These are phyloP conservation scores for Boletus reticuloceps DNA, from an alignment of 768 basidiomycete genomes.

Conservation along the genomic window DNA sequence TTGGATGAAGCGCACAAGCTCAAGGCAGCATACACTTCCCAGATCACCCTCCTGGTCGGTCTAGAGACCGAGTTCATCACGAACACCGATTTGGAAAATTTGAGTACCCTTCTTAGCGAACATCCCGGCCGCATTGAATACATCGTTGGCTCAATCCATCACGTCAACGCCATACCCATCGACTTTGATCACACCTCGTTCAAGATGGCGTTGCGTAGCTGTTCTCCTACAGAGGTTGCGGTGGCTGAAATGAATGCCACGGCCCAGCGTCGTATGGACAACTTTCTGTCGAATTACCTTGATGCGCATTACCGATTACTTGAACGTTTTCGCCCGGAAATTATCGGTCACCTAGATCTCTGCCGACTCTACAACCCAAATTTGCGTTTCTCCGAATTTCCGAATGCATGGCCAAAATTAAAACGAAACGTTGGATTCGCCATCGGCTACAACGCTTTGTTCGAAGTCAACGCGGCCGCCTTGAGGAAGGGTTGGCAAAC, in stretches of 20 bases:
- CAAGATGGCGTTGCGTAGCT: conserved; percentile 52
- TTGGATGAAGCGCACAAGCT: conserved; percentile 78
- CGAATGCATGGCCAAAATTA: conserved; percentile 60
- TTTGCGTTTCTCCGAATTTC: conserved; percentile 53
- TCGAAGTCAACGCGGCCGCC: conserved; percentile 92
- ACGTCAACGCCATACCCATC: conserved; percentile 84
- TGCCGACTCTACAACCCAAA: conserved; percentile 81
- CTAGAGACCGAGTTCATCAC: conserved; percentile 93
- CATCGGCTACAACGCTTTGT: conserved; percentile 81
- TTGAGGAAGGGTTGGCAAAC: conserved; percentile 88
- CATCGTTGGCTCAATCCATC: conserved; percentile 91
- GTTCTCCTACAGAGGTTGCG: conserved; percentile 31
- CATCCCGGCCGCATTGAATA: conserved; percentile 68
- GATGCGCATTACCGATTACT: conserved; percentile 81
- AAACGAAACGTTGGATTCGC: conserved; percentile 74
- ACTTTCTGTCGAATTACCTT: conserved; percentile 70
- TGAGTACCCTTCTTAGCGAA: conserved; percentile 50
- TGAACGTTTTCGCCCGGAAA: conserved; percentile 70
- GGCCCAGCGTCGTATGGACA: conserved; percentile 34
- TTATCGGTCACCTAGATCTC: conserved; percentile 92
- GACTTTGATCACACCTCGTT: conserved; percentile 84
- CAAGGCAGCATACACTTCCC: conserved; percentile 54
- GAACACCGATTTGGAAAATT: conserved; percentile 53
- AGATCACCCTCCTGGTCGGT: conserved; percentile 80
- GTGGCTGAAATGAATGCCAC: conserved; percentile 22